Evolutionary conservation across 768 basidiomycete genomes (phyloP).

Genomic region (Calocybe indica): DNA sequence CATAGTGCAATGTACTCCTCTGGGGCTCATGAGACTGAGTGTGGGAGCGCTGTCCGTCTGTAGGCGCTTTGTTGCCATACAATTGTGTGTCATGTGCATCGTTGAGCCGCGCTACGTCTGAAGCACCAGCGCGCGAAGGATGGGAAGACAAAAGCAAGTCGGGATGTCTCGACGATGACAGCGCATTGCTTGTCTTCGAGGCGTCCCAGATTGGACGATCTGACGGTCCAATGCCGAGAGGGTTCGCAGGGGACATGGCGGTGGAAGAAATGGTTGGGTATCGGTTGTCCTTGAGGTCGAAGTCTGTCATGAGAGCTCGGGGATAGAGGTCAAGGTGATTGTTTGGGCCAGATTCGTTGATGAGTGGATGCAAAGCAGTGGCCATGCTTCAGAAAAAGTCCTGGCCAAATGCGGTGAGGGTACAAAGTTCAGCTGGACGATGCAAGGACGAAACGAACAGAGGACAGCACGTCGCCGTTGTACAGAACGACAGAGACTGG

Average conservation of each 20-base stretch:
- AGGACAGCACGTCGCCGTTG: conserved; percentile 3
- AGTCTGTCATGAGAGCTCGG: conserved; percentile 50
- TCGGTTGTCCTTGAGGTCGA: conserved; percentile 60
- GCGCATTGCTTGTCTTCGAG: conserved; percentile 9
- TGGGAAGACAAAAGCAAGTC: no score
- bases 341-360: conserved; percentile 30
- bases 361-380: conserved; percentile 41
- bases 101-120: no score
- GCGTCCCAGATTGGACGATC: conserved; percentile 22
- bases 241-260: conserved; percentile 14
- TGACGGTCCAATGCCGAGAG: conserved; percentile 21
- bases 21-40: conserved; percentile 30
- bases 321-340: conserved; percentile 38
- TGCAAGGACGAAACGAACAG: neutral
- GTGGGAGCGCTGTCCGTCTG: conserved; percentile 23
- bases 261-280: conserved; percentile 33
- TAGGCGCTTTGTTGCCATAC: neutral
- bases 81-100: no score
- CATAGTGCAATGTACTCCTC: conserved; percentile 37
- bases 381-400: conserved; percentile 29
- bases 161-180: no score
- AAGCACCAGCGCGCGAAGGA: no score
- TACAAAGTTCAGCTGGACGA: conserved; percentile 1
- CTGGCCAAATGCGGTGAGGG: neutral
- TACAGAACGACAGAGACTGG: conserved; percentile 2